Percentiles rank a stretch among this genome's conserved stretches.
Evolutionary conservation across 257 asterid species (phyloP).

Genomic region (Solanum lycopersicoides): DNA sequence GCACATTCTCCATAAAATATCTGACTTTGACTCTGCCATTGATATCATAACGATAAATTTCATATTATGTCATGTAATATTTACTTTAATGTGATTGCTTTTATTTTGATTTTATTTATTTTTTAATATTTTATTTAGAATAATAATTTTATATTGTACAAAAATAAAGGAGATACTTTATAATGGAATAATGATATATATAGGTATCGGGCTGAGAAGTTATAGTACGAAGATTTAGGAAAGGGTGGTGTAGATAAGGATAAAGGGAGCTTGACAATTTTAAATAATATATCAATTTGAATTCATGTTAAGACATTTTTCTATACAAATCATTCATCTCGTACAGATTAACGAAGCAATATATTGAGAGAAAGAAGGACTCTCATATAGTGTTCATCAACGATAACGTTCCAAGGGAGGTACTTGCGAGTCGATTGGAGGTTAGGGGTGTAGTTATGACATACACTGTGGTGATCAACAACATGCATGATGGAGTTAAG

Average conservation of each 20-base stretch:
- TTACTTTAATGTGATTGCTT: too few species aligned
- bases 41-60: too few species aligned
- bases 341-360: not conserved
- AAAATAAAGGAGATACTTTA: not conserved
- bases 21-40: too few species aligned
- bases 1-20: too few species aligned
- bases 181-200: too few species aligned
- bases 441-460: not conserved
- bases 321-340: not conserved
- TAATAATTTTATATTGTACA: too few species aligned
- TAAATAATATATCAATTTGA: not conserved
- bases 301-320: not conserved
- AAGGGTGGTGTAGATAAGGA: not conserved
- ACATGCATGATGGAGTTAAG: not conserved
- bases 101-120: too few species aligned
- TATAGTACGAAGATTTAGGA: not conserved
- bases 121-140: too few species aligned
- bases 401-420: not conserved
- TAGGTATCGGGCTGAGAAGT: accelerated
- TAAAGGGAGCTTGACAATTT: not conserved
- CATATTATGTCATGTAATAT: too few species aligned
- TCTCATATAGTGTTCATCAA: too few species aligned
- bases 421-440: too few species aligned
- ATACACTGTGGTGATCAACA: not conserved
- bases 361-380: not conserved